phyloP scores from a whole-genome alignment of 2,329 filamentous ascomycete genomes.

The Hymenoscyphus albidus region DNA sequence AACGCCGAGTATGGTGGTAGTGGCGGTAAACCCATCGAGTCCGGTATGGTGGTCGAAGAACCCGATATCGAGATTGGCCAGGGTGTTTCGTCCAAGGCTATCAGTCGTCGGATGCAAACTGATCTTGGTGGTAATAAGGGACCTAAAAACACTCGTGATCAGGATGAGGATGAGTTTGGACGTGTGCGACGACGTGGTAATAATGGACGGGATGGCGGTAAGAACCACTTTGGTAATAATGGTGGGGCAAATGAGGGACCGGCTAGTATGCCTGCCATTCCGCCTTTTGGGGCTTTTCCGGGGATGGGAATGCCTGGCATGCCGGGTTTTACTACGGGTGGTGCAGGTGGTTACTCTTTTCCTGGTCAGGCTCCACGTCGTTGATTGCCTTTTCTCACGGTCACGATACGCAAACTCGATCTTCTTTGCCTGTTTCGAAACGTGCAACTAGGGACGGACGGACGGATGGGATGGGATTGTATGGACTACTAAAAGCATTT shows the following conservation, averaged over 20 bases:
- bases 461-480: neutral
- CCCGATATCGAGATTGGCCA: constrained; percentile 98
- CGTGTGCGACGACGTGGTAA: constrained; percentile 22
- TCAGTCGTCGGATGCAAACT: constrained; percentile 65
- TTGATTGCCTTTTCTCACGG: neutral
- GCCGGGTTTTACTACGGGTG: neutral
- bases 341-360: neutral
- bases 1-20: constrained; percentile 92
- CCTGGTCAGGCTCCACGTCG: neutral
- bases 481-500: constrained; percentile 4
- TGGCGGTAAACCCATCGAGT: constrained; percentile 74
- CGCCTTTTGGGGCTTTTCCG: constrained; percentile 23
- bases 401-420: neutral
- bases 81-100: constrained; percentile 91
- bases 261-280: constrained; percentile 21
- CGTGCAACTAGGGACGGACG: no score
- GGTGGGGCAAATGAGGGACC: constrained; percentile 13
- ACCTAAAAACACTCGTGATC: constrained; percentile 49
- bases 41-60: constrained; percentile 88
- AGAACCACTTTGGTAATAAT: constrained; percentile 12
- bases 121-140: constrained; percentile 63
- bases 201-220: constrained; percentile 18
- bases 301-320: no score
- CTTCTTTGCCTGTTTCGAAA: no score
- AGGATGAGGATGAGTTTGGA: constrained; percentile 32